These are phyloP conservation scores for Hygrophoropsis aurantiaca DNA, from an alignment of 768 basidiomycete species.

Conservation along the genomic window DNA sequence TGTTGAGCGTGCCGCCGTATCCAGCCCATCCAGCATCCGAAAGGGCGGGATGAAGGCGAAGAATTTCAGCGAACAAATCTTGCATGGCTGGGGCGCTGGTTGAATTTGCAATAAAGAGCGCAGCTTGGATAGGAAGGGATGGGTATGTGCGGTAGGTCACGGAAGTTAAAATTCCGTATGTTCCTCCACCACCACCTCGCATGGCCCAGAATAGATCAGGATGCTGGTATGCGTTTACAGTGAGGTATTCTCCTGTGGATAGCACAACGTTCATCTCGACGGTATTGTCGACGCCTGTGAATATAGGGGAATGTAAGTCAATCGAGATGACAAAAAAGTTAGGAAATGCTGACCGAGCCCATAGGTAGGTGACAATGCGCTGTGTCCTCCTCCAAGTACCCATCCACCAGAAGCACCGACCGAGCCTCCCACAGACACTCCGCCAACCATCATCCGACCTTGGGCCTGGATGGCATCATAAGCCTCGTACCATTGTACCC, in stretches of 20 bases:
- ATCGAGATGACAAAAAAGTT: neutral
- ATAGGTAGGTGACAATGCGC: slow-evolving; percentile 35
- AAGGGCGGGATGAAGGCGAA: slow-evolving; percentile 28
- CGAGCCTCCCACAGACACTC: slow-evolving; percentile 36
- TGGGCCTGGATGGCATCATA: slow-evolving; percentile 39
- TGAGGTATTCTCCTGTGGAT: slow-evolving; percentile 39
- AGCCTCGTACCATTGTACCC: slow-evolving; percentile 46
- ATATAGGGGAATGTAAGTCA: too few species aligned
- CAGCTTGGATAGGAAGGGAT: slow-evolving; percentile 29
- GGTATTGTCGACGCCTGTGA: slow-evolving; percentile 45
- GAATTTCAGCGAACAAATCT: slow-evolving; percentile 32
- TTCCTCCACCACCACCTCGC: slow-evolving; percentile 51
- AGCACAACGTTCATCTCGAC: slow-evolving; percentile 46
- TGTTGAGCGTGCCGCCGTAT: slow-evolving; percentile 15
- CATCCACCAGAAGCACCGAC: slow-evolving; percentile 51
- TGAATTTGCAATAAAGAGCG: slow-evolving; percentile 29
- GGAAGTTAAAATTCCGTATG: slow-evolving; percentile 46
- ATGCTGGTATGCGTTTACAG: slow-evolving; percentile 39
- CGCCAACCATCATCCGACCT: slow-evolving; percentile 46
- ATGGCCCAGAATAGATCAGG: slow-evolving; percentile 54
- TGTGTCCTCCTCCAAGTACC: slow-evolving; percentile 49
- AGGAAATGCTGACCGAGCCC: slow-evolving; percentile 37
- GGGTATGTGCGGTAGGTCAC: slow-evolving; percentile 47
- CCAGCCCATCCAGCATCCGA: slow-evolving; percentile 42
- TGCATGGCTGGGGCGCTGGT: slow-evolving; percentile 27